These are phyloP conservation scores for Arabidopsis lyrata DNA, from an alignment of 441 rosid species.

Conservation along the genomic window DNA sequence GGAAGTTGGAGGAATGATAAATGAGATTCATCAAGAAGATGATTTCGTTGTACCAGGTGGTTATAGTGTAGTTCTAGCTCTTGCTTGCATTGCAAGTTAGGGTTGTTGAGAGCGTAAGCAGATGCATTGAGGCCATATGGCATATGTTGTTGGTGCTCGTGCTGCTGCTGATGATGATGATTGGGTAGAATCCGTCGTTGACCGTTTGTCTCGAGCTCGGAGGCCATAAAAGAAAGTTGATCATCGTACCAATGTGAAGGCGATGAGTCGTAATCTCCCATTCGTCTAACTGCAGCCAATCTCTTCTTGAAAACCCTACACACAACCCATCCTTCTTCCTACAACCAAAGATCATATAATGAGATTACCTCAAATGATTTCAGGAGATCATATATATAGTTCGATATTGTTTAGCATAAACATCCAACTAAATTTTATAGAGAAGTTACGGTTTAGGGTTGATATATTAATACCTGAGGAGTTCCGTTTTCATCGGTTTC, in stretches of 20 bases:
- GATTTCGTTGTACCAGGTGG: slow-evolving; percentile 39
- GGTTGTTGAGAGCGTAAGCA: slow-evolving; percentile 42
- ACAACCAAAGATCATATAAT: slow-evolving; percentile 25
- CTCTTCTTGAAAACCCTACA: slow-evolving; percentile 98
- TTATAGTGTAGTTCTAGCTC: slow-evolving; percentile 65
- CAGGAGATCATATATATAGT: slow-evolving; percentile 1
- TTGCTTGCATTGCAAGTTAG: slow-evolving; percentile 72
- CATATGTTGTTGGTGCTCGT: slow-evolving; percentile 45
- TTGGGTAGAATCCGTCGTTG: slow-evolving; percentile 60
- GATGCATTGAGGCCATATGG: slow-evolving; percentile 53
- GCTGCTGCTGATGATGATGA: slow-evolving; percentile 55
- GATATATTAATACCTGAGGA: slow-evolving; percentile 69
- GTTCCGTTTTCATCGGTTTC: slow-evolving; percentile 97
- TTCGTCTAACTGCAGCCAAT: slow-evolving; percentile 67
- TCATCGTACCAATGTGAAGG: slow-evolving; percentile 93
- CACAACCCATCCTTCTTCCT: slow-evolving; percentile 99
- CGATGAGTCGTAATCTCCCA: slow-evolving; percentile 88
- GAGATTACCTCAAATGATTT: background rate
- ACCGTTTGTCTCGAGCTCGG: slow-evolving; percentile 62
- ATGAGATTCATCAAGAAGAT: slow-evolving; percentile 38
- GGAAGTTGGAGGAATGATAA: slow-evolving; percentile 79
- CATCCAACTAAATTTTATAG: slow-evolving; percentile 13
- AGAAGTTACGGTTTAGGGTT: slow-evolving; percentile 23
- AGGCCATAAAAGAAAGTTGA: slow-evolving; percentile 76
- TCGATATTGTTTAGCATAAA: background rate